phyloP scores from a whole-genome alignment of 2,329 filamentous ascomycete species.

The Teratosphaeria zuluensis region DNA sequence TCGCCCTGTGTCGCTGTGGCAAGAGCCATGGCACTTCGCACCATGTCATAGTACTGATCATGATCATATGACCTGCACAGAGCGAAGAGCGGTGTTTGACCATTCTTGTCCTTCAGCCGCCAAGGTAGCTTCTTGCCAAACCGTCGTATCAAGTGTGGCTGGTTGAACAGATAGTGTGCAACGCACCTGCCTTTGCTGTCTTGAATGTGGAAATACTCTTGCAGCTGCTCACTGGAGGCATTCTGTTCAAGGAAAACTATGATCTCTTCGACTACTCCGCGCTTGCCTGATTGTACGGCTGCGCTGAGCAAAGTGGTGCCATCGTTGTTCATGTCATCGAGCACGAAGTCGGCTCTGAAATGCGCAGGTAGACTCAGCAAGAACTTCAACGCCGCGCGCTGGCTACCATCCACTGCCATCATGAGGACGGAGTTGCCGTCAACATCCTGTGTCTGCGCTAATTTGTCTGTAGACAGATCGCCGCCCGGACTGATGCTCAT shows the following conservation, averaged over 20 bases:
- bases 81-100: constrained; percentile 94
- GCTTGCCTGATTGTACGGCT: constrained; percentile 75
- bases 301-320: constrained; percentile 83
- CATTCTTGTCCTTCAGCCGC: constrained; percentile 87
- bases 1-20: constrained; percentile 69
- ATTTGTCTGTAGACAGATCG: constrained; percentile 71
- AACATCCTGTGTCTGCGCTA: constrained; percentile 59
- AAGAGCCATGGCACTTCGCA: constrained; percentile 66
- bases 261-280: constrained; percentile 63
- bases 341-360: constrained; percentile 59
- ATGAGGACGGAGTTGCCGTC: constrained; percentile 69
- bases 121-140: constrained; percentile 76
- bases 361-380: constrained; percentile 67
- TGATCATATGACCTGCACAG: constrained; percentile 94
- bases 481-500: constrained; percentile 54
- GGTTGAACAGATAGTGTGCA: constrained; percentile 94
- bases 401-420: constrained; percentile 49
- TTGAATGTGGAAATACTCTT: constrained; percentile 61
- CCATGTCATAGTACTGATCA: constrained; percentile 75
- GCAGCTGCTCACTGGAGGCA: constrained; percentile 47
- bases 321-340: constrained; percentile 81
- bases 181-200: constrained; percentile 80
- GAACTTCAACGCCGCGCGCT: constrained; percentile 65
- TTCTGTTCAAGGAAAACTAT: constrained; percentile 57
- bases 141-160: constrained; percentile 65